These are phyloP conservation scores for Capronia coronata DNA, from an alignment of 2,329 filamentous ascomycete species.

Conservation along the genomic window DNA sequence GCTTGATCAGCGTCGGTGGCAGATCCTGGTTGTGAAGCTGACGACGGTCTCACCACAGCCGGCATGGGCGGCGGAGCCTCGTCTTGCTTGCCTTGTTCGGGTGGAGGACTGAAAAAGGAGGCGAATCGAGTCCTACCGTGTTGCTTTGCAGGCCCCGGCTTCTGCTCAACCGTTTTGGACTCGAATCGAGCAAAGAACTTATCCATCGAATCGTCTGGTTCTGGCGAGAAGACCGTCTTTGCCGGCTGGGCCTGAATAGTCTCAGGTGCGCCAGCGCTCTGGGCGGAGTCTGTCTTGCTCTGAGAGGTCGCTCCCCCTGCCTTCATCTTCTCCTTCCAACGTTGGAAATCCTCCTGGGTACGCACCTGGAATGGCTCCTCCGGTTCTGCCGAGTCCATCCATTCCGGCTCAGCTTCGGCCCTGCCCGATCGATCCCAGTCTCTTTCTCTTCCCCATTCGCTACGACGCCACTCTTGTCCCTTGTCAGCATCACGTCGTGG, in stretches of 20 bases:
- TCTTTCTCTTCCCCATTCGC: constrained; percentile 44
- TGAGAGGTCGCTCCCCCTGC: constrained; percentile 40
- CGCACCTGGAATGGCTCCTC: constrained; percentile 54
- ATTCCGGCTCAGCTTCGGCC: constrained; percentile 76
- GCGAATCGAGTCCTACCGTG: constrained; percentile 77
- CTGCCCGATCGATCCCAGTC: constrained; percentile 50
- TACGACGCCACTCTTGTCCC: constrained; percentile 63
- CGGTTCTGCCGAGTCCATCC: constrained; percentile 64
- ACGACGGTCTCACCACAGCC: constrained; percentile 34
- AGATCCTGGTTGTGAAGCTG: constrained; percentile 28
- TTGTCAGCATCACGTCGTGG: constrained; percentile 44
- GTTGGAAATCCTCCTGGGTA: constrained; percentile 86
- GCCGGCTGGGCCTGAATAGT: constrained; percentile 41
- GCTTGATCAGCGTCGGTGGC: constrained; percentile 65
- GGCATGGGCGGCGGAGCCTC: constrained; percentile 26
- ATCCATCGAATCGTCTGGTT: constrained; percentile 27
- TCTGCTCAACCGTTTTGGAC: constrained; percentile 35
- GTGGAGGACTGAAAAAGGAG: constrained; percentile 61
- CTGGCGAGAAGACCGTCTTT: constrained; percentile 23
- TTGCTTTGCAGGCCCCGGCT: constrained; percentile 46
- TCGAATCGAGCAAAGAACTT: constrained; percentile 29
- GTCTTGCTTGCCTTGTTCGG: constrained; percentile 24
- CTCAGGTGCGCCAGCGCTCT: constrained; percentile 29
- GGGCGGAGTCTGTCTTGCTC: constrained; percentile 26
- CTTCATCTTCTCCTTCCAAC: constrained; percentile 90